Evolutionary conservation across 75 land plant genomes (phyloP).

Genomic region (Cryptomeria japonica): DNA sequence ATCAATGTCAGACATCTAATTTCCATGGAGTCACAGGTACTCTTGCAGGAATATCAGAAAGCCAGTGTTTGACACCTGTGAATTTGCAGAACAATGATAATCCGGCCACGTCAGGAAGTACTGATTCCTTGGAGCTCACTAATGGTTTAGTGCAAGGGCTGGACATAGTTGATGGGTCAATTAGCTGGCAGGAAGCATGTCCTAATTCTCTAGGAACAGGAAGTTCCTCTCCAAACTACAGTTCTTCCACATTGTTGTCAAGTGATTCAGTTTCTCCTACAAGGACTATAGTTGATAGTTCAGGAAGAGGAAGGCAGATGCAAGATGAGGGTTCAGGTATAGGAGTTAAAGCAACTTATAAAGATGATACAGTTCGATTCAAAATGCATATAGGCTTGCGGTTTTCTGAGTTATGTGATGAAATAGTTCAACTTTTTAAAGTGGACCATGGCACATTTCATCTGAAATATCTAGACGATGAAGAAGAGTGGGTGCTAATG

Average conservation of each 20-base stretch:
- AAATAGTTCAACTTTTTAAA: constrained; percentile 27
- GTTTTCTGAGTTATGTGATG: constrained; percentile 22
- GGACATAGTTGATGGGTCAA: not conserved
- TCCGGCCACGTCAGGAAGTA: not conserved
- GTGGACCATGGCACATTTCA: constrained; percentile 19
- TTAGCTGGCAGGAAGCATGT: constrained; percentile 18
- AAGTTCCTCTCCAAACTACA: constrained; percentile 16
- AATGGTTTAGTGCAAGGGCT: not conserved
- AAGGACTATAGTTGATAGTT: constrained; percentile 3
- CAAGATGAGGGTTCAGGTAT: not conserved
- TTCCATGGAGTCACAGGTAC: not conserved
- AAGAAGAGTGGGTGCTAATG: constrained; percentile 50
- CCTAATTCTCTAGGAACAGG: constrained; percentile 9
- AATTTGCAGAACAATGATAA: not conserved
- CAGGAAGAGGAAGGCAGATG: not conserved
- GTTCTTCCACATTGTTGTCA: constrained; percentile 13
- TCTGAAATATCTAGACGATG: constrained; percentile 54
- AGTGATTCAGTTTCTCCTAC: constrained; percentile 27
- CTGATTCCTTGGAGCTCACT: not conserved
- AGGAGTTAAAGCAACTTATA: constrained; percentile 35
- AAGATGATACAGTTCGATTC: constrained; percentile 34
- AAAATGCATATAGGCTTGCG: constrained; percentile 19
- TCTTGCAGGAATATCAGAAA: not conserved
- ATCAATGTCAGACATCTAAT: not conserved
- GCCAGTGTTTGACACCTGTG: not conserved